These are phyloP conservation scores for Agapanthus africanus DNA, from an alignment of 106 monocot genomes.

Conservation along the genomic window DNA sequence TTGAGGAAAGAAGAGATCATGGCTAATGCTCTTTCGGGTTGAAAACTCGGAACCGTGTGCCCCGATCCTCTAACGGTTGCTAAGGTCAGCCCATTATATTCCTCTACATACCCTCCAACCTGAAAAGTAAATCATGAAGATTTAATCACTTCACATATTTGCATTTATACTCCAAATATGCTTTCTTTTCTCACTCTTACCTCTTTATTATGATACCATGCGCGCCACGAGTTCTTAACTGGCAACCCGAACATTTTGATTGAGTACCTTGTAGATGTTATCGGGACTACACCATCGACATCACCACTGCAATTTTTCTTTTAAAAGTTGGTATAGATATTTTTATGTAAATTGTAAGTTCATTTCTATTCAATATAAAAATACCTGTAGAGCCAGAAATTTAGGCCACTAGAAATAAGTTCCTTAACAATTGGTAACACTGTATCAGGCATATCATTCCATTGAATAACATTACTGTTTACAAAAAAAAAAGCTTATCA, in stretches of 20 bases:
- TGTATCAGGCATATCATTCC: conserved; percentile 12
- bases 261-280: conserved; percentile 15
- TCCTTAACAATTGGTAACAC: conserved; percentile 17
- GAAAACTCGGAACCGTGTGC: conserved; percentile 17
- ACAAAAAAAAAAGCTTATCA: too few species aligned
- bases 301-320: conserved; percentile 20
- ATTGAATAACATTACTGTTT: neutral
- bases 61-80: conserved; percentile 25
- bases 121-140: too few species aligned
- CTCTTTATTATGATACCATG: conserved; percentile 11
- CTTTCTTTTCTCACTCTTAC: too few species aligned
- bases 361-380: too few species aligned
- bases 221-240: neutral
- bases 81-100: conserved; percentile 19
- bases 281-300: conserved; percentile 7
- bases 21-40: conserved; percentile 18
- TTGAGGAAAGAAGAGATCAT: conserved; percentile 21
- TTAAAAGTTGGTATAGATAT: too few species aligned
- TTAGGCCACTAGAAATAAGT: conserved; percentile 19
- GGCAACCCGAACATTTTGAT: conserved; percentile 18
- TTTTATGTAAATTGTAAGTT: too few species aligned
- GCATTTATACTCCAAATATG: too few species aligned
- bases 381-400: conserved; percentile 32
- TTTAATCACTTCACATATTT: too few species aligned
- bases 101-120: conserved; percentile 31